Evolutionary conservation across 2,329 filamentous ascomycete species (phyloP).

Genomic region (Pyrenophora seminiperda): DNA sequence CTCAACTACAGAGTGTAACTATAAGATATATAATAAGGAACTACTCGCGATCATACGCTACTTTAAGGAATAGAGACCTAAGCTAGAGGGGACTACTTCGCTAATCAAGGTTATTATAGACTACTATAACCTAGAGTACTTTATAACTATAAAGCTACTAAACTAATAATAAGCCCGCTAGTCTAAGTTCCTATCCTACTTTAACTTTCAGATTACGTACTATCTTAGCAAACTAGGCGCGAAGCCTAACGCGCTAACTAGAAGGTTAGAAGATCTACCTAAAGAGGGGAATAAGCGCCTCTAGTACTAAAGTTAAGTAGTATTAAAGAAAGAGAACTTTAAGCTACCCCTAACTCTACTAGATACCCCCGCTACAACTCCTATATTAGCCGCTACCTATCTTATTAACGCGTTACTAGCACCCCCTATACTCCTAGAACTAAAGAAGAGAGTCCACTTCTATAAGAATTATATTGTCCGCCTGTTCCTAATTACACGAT

Average conservation of each 20-base stretch:
- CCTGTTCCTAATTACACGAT: too few species aligned
- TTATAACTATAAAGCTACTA: slow-evolving; percentile 33
- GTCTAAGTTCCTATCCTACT: slow-evolving; percentile 9
- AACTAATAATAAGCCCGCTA: slow-evolving; percentile 32
- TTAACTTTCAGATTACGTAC: slow-evolving; percentile 1
- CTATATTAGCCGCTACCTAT: background rate
- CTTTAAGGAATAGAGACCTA: slow-evolving; percentile 31
- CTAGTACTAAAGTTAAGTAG: too few species aligned
- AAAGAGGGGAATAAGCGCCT: too few species aligned
- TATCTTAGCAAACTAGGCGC: background rate
- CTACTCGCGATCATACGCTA: slow-evolving; percentile 40
- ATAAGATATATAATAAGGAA: slow-evolving; percentile 47
- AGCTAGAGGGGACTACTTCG: slow-evolving; percentile 9
- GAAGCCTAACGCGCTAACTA: slow-evolving; percentile 1
- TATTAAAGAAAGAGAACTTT: too few species aligned
- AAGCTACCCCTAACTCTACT: background rate
- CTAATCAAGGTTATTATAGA: slow-evolving; percentile 36
- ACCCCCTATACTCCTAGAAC: too few species aligned
- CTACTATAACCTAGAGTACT: slow-evolving; percentile 38
- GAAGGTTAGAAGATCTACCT: background rate
- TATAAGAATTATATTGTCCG: too few species aligned
- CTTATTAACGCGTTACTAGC: too few species aligned
- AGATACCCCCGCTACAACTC: too few species aligned
- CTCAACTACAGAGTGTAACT: slow-evolving; percentile 34
- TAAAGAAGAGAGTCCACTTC: too few species aligned